Evolutionary conservation across 2,329 filamentous ascomycete genomes (phyloP), one percentile per base, ranked within the genome.

Genomic region (Hypoxylon sp.): DNA sequence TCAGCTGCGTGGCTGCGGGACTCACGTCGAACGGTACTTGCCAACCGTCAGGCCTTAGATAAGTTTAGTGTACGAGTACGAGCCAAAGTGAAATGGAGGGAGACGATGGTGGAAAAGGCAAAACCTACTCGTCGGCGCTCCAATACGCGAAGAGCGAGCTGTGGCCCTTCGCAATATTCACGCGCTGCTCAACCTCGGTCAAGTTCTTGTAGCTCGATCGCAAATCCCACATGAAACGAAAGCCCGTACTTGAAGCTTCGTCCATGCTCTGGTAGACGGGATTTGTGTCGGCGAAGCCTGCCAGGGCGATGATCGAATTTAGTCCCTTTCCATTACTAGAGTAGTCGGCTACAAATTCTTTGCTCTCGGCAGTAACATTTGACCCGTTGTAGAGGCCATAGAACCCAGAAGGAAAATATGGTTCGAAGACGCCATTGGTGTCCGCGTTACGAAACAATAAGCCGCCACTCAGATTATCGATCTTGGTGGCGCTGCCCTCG

Each of bases 21-120:
- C 80, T 75, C 0, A 73, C 72, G 50, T 78, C 71, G 46, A 84
- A 74, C 4, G 81, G 76, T 59, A 84, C 75, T 46, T 80, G 75
- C 66, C 75, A 74, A 13, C 82, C 82, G 62, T 84, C 82, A 4
- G 81, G 79, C 56, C 71, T 74, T 34, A 40, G 16, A 13, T 12
- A 17, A 12, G 29, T 11, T 35, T 5, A 34, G 35, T 3, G 5
- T 41, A n/a, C 12, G 7, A 29, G 13, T 30, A 29, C 17, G 26
- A 15, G 13, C n/a, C 7, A 15, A 12, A 20, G n/a, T 26, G 12
- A 4, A 16, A 15, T 23, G 31, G 12, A 16, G 17, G 5, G 15
- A 31, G 17, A 19, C 11, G 6, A 16, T 25, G n/a, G 26, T 45
- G 38, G 42, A 17, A 29, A 17, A 29, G 17, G 25, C 7, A 11